Evolutionary conservation across 2,329 filamentous ascomycete species (phyloP).

Genomic region (Pseudocercospora crystallina): DNA sequence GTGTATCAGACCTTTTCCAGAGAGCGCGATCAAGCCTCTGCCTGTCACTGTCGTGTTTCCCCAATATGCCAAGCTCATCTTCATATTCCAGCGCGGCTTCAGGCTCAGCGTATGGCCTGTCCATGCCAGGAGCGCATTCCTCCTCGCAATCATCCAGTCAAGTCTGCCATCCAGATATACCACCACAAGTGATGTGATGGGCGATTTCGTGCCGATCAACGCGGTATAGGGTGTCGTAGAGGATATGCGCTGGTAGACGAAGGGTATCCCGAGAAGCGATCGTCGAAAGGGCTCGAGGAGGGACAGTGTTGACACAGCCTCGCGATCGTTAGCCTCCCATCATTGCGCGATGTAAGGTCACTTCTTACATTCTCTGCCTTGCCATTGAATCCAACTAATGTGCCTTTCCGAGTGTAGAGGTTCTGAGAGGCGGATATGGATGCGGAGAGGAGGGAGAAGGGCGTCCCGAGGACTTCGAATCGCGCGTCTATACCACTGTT

Average conservation of each 20-base stretch:
- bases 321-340: constrained; percentile 8
- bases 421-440: constrained; percentile 90
- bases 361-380: constrained; percentile 76
- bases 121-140: constrained; percentile 90
- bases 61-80: constrained; percentile 81
- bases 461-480: constrained; percentile 89
- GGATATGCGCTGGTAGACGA: constrained; percentile 87
- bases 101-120: constrained; percentile 82
- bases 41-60: constrained; percentile 87
- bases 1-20: constrained; percentile 86
- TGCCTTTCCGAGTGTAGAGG: constrained; percentile 88
- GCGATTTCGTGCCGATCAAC: constrained; percentile 82
- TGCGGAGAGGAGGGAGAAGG: constrained; percentile 91
- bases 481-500: constrained; percentile 67
- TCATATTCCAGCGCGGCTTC: constrained; percentile 71
- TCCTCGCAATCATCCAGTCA: constrained; percentile 91
- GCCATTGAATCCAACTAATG: constrained; percentile 83
- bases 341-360: neutral
- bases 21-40: constrained; percentile 78
- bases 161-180: constrained; percentile 88
- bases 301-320: constrained; percentile 87
- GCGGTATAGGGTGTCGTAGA: constrained; percentile 86
- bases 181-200: constrained; percentile 81
- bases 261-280: constrained; percentile 80
- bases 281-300: constrained; percentile 80